A percentile compares a stretch with the other conserved stretches of the same genome.
These are phyloP conservation scores for Tolypocladium inflatum DNA, from an alignment of 2,329 filamentous ascomycete genomes.

Conservation along the genomic window DNA sequence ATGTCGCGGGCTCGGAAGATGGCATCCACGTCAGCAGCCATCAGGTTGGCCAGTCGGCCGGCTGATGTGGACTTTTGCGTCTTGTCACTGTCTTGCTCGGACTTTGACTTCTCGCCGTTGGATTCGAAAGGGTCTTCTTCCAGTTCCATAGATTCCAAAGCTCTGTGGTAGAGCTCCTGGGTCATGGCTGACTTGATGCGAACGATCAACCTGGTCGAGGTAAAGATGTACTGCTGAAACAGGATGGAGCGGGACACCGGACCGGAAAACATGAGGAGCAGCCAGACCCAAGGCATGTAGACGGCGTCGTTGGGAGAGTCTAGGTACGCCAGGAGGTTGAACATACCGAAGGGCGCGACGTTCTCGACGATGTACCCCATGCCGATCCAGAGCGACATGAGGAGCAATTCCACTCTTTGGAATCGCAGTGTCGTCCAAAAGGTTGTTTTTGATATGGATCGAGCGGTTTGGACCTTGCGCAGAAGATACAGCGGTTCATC, in stretches of 20 bases:
- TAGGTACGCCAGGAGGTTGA: slow-evolving; percentile 42
- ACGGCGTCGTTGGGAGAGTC: slow-evolving; percentile 32
- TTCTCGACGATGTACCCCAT: slow-evolving; percentile 34
- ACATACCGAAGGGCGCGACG: slow-evolving; percentile 43
- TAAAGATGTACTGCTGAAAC: slow-evolving; percentile 50
- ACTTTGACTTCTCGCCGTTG: slow-evolving; percentile 13
- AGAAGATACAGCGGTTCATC: slow-evolving; percentile 42
- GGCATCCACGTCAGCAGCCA: slow-evolving; percentile 49
- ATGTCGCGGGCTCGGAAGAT: slow-evolving; percentile 42
- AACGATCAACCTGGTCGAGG: slow-evolving; percentile 44
- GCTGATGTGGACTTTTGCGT: slow-evolving; percentile 31
- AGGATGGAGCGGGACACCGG: slow-evolving; percentile 36
- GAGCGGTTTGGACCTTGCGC: slow-evolving; percentile 30
- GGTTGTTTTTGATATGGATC: slow-evolving; percentile 32
- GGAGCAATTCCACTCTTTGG: slow-evolving; percentile 28
- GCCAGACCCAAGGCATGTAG: slow-evolving; percentile 42
- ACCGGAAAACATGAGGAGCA: slow-evolving; percentile 42
- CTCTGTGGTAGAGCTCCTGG: slow-evolving; percentile 47
- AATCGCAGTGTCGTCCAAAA: slow-evolving; percentile 35
- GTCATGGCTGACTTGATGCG: slow-evolving; percentile 47
- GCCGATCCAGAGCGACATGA: slow-evolving; percentile 34
- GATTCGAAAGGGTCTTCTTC: slow-evolving; percentile 41
- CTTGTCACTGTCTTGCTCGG: slow-evolving; percentile 15
- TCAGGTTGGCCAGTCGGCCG: slow-evolving; percentile 44
- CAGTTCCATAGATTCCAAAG: slow-evolving; percentile 45